A percentile compares a stretch with the other conserved stretches of the same genome.
Conservation (phyloP, 2,329 filamentous ascomycete species). For the Ophiocordyceps sinensis region DNA sequence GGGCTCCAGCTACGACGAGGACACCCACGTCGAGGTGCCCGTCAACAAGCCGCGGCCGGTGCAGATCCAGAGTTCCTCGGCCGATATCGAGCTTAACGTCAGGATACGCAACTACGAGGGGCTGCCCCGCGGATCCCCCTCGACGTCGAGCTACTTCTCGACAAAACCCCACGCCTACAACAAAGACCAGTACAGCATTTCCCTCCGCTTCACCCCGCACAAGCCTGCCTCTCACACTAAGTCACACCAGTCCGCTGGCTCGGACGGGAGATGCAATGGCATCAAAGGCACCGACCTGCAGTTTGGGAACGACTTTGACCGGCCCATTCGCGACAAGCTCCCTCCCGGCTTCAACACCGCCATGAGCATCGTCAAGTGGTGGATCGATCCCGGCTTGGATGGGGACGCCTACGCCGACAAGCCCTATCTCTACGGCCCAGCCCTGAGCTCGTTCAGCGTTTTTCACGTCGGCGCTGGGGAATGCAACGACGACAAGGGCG, state of each 20-base stretch:
- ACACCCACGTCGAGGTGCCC: conserved; percentile 57
- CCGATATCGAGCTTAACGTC: conserved; percentile 57
- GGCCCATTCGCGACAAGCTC: conserved; percentile 71
- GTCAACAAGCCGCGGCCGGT: conserved; percentile 58
- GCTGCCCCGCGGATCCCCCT: conserved; percentile 56
- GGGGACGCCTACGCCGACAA: conserved; percentile 79
- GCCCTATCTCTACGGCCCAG: conserved; percentile 75
- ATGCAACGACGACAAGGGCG: conserved; percentile 32
- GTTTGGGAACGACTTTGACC: conserved; percentile 92
- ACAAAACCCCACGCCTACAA: conserved; percentile 49
- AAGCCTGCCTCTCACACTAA: conserved; percentile 7
- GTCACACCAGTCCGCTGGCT: not conserved
- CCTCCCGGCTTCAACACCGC: conserved; percentile 79
- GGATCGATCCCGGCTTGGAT: conserved; percentile 80
- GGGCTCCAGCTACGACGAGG: conserved; percentile 58
- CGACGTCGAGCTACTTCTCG: conserved; percentile 64
- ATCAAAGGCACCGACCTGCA: conserved; percentile 62
- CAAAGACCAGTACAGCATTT: conserved; percentile 73
- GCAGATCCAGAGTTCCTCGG: conserved; percentile 46
- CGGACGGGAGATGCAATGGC: conserved; percentile 17
- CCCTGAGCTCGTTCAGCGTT: conserved; percentile 66
- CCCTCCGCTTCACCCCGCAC: conserved; percentile 65
- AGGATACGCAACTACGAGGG: conserved; percentile 55
- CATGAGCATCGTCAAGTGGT: conserved; percentile 75
- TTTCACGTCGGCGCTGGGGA: conserved; percentile 47